A percentile compares a stretch with the other conserved stretches of the same genome.
Conservation (phyloP, 352 stramenopile genomes). For the Globisporangium megalacanthum region DNA sequence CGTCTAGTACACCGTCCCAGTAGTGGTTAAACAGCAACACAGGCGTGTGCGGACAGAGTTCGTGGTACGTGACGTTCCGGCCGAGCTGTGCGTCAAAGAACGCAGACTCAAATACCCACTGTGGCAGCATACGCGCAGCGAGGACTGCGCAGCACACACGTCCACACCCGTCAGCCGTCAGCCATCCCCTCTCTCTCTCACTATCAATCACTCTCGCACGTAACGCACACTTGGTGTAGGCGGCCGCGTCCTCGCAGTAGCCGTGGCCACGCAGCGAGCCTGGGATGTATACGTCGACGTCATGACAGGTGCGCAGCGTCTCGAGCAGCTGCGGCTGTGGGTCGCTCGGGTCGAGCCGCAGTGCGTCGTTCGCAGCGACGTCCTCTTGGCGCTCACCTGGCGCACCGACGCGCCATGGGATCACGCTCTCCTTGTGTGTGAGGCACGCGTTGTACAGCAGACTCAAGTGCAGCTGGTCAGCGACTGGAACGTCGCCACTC, state of each 20-base stretch:
- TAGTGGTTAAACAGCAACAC: conserved; percentile 61
- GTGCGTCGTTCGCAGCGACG: conserved; percentile 4
- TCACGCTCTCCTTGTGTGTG: conserved; percentile 21
- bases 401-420: conserved; percentile 23
- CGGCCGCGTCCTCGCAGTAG: conserved; percentile 65
- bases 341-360: conserved; percentile 27
- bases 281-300: conserved; percentile 64
- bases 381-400: conserved; percentile 8
- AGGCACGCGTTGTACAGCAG: conserved; percentile 30
- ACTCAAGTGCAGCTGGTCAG: conserved; percentile 39
- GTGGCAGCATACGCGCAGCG: conserved; percentile 32
- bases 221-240: conserved; percentile 54
- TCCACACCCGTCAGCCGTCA: not conserved
- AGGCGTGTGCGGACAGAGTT: conserved; percentile 41
- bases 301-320: conserved; percentile 35
- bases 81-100: conserved; percentile 23
- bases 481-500: conserved; percentile 1
- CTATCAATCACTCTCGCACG: conserved; percentile 8
- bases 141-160: conserved; percentile 20
- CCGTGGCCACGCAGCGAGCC: conserved; percentile 24
- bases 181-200: not conserved
- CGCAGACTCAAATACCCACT: conserved; percentile 34
- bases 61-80: conserved; percentile 35
- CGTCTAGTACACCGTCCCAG: conserved; percentile 26
- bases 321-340: conserved; percentile 29